Evolutionary conservation across 345 rosid species (phyloP).

Genomic region (Kandelia obovata): DNA sequence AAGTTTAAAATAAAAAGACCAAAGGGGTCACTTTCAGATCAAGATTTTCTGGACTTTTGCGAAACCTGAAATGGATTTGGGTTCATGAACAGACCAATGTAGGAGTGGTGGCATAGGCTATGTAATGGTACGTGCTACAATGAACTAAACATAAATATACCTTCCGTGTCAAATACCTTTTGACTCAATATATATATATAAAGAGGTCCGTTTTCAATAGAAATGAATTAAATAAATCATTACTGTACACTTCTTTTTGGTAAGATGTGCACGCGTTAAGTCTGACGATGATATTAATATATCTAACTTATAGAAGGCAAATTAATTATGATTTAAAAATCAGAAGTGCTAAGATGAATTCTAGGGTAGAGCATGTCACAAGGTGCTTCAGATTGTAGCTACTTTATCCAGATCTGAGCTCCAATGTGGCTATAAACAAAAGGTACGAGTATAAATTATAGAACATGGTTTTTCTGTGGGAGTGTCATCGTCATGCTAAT

Average conservation of each 20-base stretch:
- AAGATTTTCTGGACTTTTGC: background rate
- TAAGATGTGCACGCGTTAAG: constrained; percentile 23
- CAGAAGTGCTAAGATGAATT: background rate
- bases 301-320: background rate
- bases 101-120: constrained; percentile 6
- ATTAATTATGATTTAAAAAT: background rate
- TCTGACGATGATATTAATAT: constrained; percentile 7
- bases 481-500: constrained; percentile 15
- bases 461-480: background rate
- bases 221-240: constrained; percentile 1
- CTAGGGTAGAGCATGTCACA: background rate
- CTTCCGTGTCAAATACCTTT: constrained; percentile 9
- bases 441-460: background rate
- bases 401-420: no score
- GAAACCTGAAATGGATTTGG: constrained; percentile 3
- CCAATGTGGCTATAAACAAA: background rate
- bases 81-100: constrained; percentile 17
- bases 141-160: background rate
- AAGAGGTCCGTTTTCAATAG: background rate
- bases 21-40: no score
- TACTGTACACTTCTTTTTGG: background rate
- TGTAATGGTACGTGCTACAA: constrained; percentile 9
- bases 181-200: no score
- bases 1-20: no score
- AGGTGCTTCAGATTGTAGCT: no score